Conservation (phyloP, 1,284 basidiomycete species). For the Athelia sp. region DNA sequence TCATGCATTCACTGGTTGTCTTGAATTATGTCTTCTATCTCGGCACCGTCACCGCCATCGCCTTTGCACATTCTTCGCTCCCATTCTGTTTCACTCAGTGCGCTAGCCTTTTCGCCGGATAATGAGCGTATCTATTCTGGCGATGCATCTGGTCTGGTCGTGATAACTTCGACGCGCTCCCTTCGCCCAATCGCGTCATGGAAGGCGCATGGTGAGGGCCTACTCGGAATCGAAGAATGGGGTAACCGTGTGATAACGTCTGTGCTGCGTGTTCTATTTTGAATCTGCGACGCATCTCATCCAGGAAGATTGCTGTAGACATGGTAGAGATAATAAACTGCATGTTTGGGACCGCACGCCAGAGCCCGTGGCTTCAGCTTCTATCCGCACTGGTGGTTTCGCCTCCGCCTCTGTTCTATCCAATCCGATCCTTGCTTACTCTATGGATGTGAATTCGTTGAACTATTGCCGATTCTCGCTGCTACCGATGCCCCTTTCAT, state of each 20-base stretch:
- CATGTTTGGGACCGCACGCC: constrained; percentile 59
- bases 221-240: constrained; percentile 78
- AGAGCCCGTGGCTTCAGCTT: constrained; percentile 33
- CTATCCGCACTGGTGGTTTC: constrained; percentile 44
- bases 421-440: constrained; percentile 50
- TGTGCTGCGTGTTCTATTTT: constrained; percentile 10
- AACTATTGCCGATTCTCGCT: constrained; percentile 83
- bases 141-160: constrained; percentile 68
- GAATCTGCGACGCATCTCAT: not conserved
- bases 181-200: constrained; percentile 70
- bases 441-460: constrained; percentile 82
- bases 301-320: constrained; percentile 38
- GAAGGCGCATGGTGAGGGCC: constrained; percentile 71
- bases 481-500: constrained; percentile 7
- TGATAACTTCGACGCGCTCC: constrained; percentile 67
- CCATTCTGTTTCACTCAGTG: constrained; percentile 57
- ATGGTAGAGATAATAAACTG: constrained; percentile 82
- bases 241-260: constrained; percentile 67
- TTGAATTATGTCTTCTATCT: not conserved
- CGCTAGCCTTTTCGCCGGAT: constrained; percentile 55
- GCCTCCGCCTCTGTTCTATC: constrained; percentile 45
- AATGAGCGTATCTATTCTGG: constrained; percentile 80
- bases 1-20: too few species aligned
- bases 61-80: constrained; percentile 75
- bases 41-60: constrained; percentile 29